Evolutionary conservation across 805 yeast genomes (phyloP), one percentile per base, ranked within the genome.

Genomic region (Pichia cephalocereana): DNA sequence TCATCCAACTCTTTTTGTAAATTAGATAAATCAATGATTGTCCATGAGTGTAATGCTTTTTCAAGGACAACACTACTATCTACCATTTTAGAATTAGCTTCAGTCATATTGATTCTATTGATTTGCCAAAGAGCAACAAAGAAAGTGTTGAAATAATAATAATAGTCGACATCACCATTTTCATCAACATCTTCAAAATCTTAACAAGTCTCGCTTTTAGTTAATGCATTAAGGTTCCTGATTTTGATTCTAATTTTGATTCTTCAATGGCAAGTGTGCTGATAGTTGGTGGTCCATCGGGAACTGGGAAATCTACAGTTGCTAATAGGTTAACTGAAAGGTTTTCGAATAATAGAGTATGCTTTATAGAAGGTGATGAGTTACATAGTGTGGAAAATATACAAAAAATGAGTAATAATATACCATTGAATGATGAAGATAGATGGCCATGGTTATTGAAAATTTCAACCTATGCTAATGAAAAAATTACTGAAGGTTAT

Each of bases 231-330:
- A 19, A 19, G 23, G 3, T 19, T 19, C 23, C n/a, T n/a, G n/a
- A n/a, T n/a, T n/a, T n/a, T 19, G 23, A 19, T 19, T 19, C 4
- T 19, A 4, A 19, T 19, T 4, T 4, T 19, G 26, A 23, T 15
- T 36, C 19, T 39, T 41, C 46, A 36, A 46, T 43, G 49, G 6
- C 36, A n/a, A 23, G n/a, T 8, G 47, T 66, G 1, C 45, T 66
- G 8, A 80, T 89, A 2, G 79, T 91, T 9, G 96, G 95, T 12
- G 99, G 99, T 0, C 96, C 98, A 0, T 90, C 96, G 0, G 98
- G 98, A 9, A 85, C 96, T 2, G 99, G 99, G 1, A 93, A 93
- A 63, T 74, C 95, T 23, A 86, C 96, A 2, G 76, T 85, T 19
- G 95, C 86, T 0, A 67, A 68, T 14, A 58, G 64, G 11, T 58